Evolutionary conservation across 2,329 filamentous ascomycete species (phyloP).

Genomic region (Trichoderma sp.): DNA sequence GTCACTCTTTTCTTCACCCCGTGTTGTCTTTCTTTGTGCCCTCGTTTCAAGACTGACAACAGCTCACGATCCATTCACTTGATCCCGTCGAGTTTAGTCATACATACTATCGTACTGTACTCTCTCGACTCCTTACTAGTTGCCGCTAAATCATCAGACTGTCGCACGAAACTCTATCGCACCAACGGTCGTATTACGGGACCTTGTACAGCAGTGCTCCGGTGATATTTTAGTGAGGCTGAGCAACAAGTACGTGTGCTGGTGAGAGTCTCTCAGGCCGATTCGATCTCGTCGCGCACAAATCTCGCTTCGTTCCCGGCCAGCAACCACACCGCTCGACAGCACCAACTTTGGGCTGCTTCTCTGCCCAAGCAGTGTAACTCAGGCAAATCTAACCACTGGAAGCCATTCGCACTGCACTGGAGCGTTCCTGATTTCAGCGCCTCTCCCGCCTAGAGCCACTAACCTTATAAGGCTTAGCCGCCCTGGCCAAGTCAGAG

Average conservation of each 20-base stretch:
- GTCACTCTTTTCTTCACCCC: not conserved
- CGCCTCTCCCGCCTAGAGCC: not conserved
- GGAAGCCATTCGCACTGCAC: not conserved
- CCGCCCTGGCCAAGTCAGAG: slow-evolving; percentile 18
- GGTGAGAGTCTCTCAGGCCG: not conserved
- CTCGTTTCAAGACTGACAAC: not conserved
- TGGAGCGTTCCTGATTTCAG: not conserved
- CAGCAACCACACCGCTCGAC: slow-evolving; percentile 5
- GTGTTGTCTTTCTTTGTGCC: not conserved
- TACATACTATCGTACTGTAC: not conserved
- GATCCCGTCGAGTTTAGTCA: not conserved
- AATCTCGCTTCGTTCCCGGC: slow-evolving; percentile 16
- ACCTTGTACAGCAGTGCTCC: not conserved
- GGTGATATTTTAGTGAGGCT: not conserved
- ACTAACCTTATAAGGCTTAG: slow-evolving; percentile 24
- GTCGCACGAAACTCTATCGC: not conserved
- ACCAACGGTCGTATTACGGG: not conserved
- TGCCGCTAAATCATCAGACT: not conserved
- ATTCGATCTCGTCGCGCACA: slow-evolving; percentile 5
- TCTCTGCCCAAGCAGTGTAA: not conserved
- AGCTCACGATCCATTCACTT: not conserved
- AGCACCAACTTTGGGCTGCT: not conserved
- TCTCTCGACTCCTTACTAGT: not conserved
- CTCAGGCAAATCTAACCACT: not conserved
- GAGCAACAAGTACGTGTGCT: not conserved